Conservation (phyloP, 129 eudicot genomes). For the Glebionis coronaria region DNA sequence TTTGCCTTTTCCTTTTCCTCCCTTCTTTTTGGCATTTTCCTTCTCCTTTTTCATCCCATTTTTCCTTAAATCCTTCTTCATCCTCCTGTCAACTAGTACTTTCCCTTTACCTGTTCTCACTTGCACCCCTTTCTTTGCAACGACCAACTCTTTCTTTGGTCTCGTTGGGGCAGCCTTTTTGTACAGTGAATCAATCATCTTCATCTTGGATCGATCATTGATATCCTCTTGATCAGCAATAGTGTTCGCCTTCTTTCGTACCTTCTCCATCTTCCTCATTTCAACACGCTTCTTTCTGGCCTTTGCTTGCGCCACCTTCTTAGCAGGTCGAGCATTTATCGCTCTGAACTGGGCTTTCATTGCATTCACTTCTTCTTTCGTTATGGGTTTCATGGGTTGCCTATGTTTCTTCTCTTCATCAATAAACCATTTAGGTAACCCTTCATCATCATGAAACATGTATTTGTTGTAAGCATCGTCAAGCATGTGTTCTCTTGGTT, state of each 20-base stretch:
- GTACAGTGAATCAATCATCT: slow-evolving; percentile 85
- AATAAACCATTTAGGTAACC: slow-evolving; percentile 78
- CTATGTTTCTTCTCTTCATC: slow-evolving; percentile 87
- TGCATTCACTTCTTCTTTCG: slow-evolving; percentile 84
- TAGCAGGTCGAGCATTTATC: slow-evolving; percentile 87
- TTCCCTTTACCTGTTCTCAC: slow-evolving; percentile 82
- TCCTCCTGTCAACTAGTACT: slow-evolving; percentile 74
- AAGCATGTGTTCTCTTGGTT: slow-evolving; percentile 66
- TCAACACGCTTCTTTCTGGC: slow-evolving; percentile 91
- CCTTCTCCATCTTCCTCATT: slow-evolving; percentile 69
- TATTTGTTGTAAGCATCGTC: slow-evolving; percentile 87
- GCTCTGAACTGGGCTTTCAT: slow-evolving; percentile 81
- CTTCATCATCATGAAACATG: slow-evolving; percentile 71
- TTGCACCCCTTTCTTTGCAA: slow-evolving; percentile 91
- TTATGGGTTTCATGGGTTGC: slow-evolving; percentile 71
- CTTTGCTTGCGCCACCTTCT: slow-evolving; percentile 96
- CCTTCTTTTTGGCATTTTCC: slow-evolving; percentile 35
- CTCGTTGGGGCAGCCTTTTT: slow-evolving; percentile 67
- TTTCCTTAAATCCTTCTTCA: slow-evolving; percentile 71
- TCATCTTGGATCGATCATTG: slow-evolving; percentile 71
- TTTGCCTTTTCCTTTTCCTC: too few relatives aligned
- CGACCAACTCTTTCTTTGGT: slow-evolving; percentile 78
- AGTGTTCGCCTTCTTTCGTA: slow-evolving; percentile 83
- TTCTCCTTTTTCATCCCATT: slow-evolving; percentile 51
- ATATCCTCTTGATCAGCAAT: slow-evolving; percentile 80